Evolutionary conservation across 208 protist genomes (phyloP), one percentile per base, ranked within the genome.

Genomic region (Leishmania arabica): DNA sequence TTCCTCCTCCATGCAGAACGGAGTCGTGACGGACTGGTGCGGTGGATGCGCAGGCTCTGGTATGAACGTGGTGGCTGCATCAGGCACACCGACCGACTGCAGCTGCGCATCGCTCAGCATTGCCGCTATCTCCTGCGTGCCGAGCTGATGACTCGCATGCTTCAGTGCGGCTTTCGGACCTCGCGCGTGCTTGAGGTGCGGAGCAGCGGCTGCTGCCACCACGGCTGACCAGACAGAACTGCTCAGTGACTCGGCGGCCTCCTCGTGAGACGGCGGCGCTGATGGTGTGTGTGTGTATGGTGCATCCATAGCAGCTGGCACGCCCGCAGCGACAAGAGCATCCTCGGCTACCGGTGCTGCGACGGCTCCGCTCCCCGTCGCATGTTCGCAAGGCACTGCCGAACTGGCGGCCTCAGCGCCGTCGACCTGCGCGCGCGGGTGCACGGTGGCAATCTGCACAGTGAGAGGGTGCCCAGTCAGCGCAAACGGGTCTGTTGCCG

Each of bases 91-190:
- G 8, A 73, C 21, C 19, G 69, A 31, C 47, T 54, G 24, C 69
- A n/a, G 42, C 69, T 54, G 69, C 37, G 74, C 9, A 9, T 65
- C 74, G 53, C 27, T 31, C 40, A 84, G 56, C 27, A 89, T 34
- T 47, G 58, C 34, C 6, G 53, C 68, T 8, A 87, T 70, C 24
- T 93, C 87, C 54, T 93, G 90, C 51, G 90, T 90, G 65, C 47
- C 62, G 34, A 80, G 77, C 76, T 91, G 90, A 17, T 91, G 78
- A 11, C 69, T 58, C 19, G 90, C 73, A 7, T 82, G 37, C 76
- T 93, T 93, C 66, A 81, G 71, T n/a, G 90, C 84, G 19, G 64
- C 75, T 5, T 21, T 40, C 53, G 90, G 88, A 1, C 86, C 90
- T 13, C 66, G 74, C n/a, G 9, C 21, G 0, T 60, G 62, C 78